Evolutionary conservation across 129 eudicot species (phyloP), one percentile per base, ranked within the genome.

Genomic region (Daucus carota): DNA sequence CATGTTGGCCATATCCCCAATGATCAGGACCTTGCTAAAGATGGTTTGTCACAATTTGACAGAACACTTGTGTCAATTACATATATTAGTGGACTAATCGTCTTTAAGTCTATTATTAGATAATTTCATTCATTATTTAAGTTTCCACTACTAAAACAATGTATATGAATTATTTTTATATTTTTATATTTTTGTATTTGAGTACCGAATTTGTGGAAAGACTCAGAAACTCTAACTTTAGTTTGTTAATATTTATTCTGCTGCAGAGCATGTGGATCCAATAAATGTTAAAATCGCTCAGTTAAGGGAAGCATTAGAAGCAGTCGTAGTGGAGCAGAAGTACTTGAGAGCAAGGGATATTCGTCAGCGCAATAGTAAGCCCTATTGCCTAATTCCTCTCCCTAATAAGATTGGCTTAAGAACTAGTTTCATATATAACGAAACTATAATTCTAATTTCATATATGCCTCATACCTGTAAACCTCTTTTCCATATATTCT

Each of bases 351-450:
- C 99, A 28, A 94, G 99, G 75, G 99, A 91, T 84, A 32, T 87
- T 79, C 96, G 97, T 26, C 97, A 94, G 80, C 99, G 99, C 72
- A 97, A 84, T 73, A 94, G 99, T 94, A 89, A 91, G 96, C 57
- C 44, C 10, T 57, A 9, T 57, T 26, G 29, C 62, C 62, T 54
- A 54, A 31, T 17, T 41, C 72, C 45, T 43, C 81, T 63, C n/a
- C 44, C 73, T 77, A 8, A 72, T 8, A 72, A 70, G 28, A 43
- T 29, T 47, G 28, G 22, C 34, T 52, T 47, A 6, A 47, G 8
- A 62, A 26, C 68, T 62, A 36, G 12, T 28, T 62, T 24, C 67
- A 60, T 60, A 60, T 60, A 11, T 26, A 3, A n/a, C 4, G 11
- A 8, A 44, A 33, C 38, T 38, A 8, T 20, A 52, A 52, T 47